Base-by-base conservation (phyloP, 75 land plant genomes). In the Selaginella moellendorffii region DNA sequence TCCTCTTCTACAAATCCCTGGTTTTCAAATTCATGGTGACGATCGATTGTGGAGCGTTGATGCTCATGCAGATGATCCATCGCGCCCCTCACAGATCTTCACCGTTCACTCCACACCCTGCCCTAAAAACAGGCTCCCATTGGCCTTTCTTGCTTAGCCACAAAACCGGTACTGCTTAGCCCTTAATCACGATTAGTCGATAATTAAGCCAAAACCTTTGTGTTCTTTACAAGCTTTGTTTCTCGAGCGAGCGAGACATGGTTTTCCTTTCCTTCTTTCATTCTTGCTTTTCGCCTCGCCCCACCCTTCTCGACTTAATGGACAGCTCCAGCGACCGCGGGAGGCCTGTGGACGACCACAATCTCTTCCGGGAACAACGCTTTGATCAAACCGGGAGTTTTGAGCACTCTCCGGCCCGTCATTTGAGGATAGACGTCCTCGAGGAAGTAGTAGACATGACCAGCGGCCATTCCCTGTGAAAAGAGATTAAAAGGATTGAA, bases 381-480 rank as follows among this genome's bases (percentile, higher is more conserved):
- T 68, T 89, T 89, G 30, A 93, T 83, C 20, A 93, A 80, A 0
- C 69, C 63, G 67, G 98, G 98, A 22, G 98, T 93, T 65, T 72
- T 89, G 25, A 93, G 54, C 28, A 82, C 80, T 19, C 85, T 83
- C 1, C 98, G 89, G 23, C 87, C 85, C 26, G 98, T 85, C 87
- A 93, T 93, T 14, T 67, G 63, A 19, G 96, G 96, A 56, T 93
- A 93, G 0, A 93, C 96, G 69, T 93, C 96, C 75, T 89, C 98
- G 24, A 93, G 76, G 65, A 93, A 93, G 67, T 83, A 93, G 65
- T 93, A 93, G 2, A 86, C 96, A 73, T 93, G 98, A 21, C 98
- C 98, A 27, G 98, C 96, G 8, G 85, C 76, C 87, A 89, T 93
- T 29, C 98, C 98, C 98, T 93, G 87, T 36, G 63, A 27, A 52